A percentile compares a stretch with the other conserved stretches of the same genome.
Conservation (phyloP, 2,329 filamentous ascomycete species). For the Fusarium anguioides region DNA sequence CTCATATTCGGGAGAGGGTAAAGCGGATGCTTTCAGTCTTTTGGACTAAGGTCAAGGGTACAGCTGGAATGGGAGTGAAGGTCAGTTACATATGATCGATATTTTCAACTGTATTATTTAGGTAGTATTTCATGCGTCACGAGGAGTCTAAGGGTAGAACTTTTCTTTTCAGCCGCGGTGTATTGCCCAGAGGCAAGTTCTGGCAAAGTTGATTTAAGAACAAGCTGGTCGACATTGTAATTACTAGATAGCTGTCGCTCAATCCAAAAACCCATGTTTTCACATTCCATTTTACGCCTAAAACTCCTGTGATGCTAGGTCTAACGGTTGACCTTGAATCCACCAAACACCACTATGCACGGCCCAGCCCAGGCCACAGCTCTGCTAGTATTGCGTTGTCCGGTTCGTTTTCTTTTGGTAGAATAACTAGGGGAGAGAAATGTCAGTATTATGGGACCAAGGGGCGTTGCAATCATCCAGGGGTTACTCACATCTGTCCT, state of each 20-base stretch:
- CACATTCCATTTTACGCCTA: constrained; percentile 29
- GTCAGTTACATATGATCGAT: constrained; percentile 85
- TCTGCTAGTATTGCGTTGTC: constrained; percentile 64
- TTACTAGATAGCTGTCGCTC: constrained; percentile 25
- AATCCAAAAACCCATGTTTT: constrained; percentile 21
- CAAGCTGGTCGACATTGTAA: constrained; percentile 23
- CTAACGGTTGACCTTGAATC: constrained; percentile 24
- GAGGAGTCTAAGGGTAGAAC: constrained; percentile 44
- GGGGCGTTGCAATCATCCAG: not conserved
- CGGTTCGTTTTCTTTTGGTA: constrained; percentile 76
- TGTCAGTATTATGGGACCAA: constrained; percentile 30
- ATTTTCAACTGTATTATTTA: constrained; percentile 42
- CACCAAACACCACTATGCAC: constrained; percentile 24
- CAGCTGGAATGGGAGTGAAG: constrained; percentile 96
- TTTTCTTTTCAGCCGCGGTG: constrained; percentile 27
- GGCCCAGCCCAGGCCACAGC: constrained; percentile 62
- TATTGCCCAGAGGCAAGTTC: constrained; percentile 32
- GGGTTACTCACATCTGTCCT: constrained; percentile 81
- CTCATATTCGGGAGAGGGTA: constrained; percentile 79
- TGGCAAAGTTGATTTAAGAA: constrained; percentile 19
- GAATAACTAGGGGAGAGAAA: constrained; percentile 59
- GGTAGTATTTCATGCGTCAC: constrained; percentile 43
- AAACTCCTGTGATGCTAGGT: constrained; percentile 41
- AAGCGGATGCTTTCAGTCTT: constrained; percentile 73
- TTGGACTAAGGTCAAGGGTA: constrained; percentile 85